Evolutionary conservation across 257 asterid species (phyloP).

Genomic region (Thymus quinquecostatus): DNA sequence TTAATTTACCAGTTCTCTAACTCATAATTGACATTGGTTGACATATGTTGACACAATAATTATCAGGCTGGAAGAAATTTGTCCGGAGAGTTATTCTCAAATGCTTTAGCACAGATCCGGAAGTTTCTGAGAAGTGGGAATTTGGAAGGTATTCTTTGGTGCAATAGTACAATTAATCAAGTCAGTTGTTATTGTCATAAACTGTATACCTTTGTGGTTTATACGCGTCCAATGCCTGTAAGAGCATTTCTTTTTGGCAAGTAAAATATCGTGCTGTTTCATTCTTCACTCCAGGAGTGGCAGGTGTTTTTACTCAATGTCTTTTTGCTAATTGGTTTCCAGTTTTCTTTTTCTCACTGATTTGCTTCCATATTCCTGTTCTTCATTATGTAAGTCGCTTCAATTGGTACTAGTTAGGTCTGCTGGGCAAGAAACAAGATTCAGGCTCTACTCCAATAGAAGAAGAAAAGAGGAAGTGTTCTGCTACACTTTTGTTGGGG

Average conservation of each 20-base stretch:
- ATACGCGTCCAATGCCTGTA: slow-evolving; percentile 10
- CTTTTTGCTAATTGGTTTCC: neutral
- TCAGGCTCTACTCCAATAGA: slow-evolving; percentile 46
- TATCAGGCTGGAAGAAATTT: slow-evolving; percentile 58
- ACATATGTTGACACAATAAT: slow-evolving; percentile 20
- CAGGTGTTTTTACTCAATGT: slow-evolving; percentile 6
- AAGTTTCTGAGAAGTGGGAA: slow-evolving; percentile 61
- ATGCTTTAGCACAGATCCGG: slow-evolving; percentile 61
- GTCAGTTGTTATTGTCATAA: slow-evolving; percentile 1
- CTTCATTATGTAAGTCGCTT: slow-evolving; percentile 24
- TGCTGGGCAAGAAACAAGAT: slow-evolving; percentile 55
- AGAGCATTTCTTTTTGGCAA: neutral
- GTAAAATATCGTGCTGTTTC: neutral
- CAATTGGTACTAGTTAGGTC: slow-evolving; percentile 58
- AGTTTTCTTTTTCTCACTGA: neutral
- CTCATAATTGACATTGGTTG: slow-evolving; percentile 25
- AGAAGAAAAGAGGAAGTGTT: slow-evolving; percentile 60
- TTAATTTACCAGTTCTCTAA: slow-evolving; percentile 29
- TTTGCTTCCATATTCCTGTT: neutral
- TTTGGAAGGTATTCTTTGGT: slow-evolving; percentile 59
- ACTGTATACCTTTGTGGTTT: neutral
- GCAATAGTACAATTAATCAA: slow-evolving; percentile 21
- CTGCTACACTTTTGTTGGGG: slow-evolving; percentile 60
- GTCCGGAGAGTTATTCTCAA: slow-evolving; percentile 64
- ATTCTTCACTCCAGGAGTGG: slow-evolving; percentile 6